These are phyloP conservation scores for Colletotrichum liriopes DNA, from an alignment of 2,329 filamentous ascomycete genomes.

Conservation along the genomic window DNA sequence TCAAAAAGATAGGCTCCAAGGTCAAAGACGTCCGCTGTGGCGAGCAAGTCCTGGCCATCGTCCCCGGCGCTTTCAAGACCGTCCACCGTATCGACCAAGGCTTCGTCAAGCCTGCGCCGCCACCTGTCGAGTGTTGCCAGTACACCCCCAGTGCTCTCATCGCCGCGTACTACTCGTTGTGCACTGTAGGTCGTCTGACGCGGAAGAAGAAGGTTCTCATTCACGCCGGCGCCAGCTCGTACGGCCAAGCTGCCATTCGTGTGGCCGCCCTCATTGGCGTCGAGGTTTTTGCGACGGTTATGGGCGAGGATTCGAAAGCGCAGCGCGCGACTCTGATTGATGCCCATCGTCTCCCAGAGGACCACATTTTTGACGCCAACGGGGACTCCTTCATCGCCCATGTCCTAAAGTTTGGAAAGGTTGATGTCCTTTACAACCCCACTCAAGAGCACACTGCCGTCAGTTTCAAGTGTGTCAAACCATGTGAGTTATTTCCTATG, in stretches of 20 bases:
- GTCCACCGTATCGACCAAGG: conserved; percentile 52
- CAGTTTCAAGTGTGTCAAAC: conserved; percentile 54
- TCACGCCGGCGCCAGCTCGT: conserved; percentile 59
- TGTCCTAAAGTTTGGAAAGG: conserved; percentile 50
- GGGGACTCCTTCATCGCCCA: conserved; percentile 52
- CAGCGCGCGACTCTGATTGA: conserved; percentile 57
- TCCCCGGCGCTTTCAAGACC: conserved; percentile 55
- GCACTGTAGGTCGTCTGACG: conserved; percentile 48
- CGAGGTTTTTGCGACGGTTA: conserved; percentile 60
- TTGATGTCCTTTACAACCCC: conserved; percentile 57
- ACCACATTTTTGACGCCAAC: conserved; percentile 57
- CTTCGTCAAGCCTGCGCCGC: conserved; percentile 52
- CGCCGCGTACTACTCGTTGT: conserved; percentile 61
- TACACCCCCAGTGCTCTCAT: conserved; percentile 55
- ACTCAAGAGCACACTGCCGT: conserved; percentile 54
- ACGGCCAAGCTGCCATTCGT: conserved; percentile 61
- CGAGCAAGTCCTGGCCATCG: conserved; percentile 60
- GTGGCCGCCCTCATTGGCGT: conserved; percentile 56
- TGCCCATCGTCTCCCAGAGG: conserved; percentile 51
- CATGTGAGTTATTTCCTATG: conserved; percentile 50
- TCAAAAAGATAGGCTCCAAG: conserved; percentile 53
- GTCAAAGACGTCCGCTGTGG: conserved; percentile 53
- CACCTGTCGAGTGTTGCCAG: conserved; percentile 6
- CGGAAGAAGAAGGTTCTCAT: conserved; percentile 57
- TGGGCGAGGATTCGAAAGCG: conserved; percentile 46